These are phyloP conservation scores for Anisodus acutangulus DNA, from an alignment of 257 asterid species.

Conservation along the genomic window DNA sequence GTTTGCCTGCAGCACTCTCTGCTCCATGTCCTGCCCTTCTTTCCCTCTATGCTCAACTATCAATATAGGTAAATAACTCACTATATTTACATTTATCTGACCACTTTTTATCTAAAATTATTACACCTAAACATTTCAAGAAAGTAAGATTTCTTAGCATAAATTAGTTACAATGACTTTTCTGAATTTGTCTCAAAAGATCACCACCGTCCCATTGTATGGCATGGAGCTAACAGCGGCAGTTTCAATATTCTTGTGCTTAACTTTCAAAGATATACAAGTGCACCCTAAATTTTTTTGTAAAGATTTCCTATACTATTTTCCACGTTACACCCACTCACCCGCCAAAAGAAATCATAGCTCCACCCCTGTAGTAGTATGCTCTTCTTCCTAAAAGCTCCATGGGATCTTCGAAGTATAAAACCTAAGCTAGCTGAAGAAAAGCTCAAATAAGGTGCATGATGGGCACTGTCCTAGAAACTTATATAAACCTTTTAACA, in stretches of 20 bases:
- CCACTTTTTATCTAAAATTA: background rate
- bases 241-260: background rate
- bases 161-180: background rate
- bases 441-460: slow-evolving; percentile 8
- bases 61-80: background rate
- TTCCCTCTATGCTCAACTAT: background rate
- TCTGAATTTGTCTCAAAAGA: background rate
- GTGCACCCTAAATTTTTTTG: background rate
- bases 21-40: background rate
- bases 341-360: background rate
- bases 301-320: background rate
- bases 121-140: background rate
- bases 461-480: background rate
- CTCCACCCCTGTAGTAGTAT: background rate
- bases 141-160: background rate
- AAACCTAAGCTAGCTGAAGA: slow-evolving; percentile 21
- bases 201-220: background rate
- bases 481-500: background rate
- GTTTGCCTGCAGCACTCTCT: background rate
- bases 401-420: background rate
- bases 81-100: background rate
- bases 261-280: background rate
- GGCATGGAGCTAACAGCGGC: background rate
- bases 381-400: background rate
- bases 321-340: background rate